phyloP scores from a whole-genome alignment of 352 stramenopile genomes.

The Peronospora tabacina region DNA sequence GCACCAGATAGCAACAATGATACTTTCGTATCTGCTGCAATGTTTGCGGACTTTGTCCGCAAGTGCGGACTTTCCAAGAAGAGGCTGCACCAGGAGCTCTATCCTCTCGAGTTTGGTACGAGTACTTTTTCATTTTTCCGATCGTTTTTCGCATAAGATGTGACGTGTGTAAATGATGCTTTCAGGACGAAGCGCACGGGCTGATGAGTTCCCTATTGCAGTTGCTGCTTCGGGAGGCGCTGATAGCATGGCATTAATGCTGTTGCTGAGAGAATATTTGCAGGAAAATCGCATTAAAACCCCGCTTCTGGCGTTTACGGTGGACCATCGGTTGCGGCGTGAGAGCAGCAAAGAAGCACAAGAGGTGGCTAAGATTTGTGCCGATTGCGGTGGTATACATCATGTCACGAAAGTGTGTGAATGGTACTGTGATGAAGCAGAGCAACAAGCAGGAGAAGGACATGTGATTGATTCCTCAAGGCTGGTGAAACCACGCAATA shows the following conservation, averaged over 20 bases:
- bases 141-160: slow-evolving; percentile 2
- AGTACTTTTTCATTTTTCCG: background rate
- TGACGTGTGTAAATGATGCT: slow-evolving; percentile 9
- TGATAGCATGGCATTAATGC: slow-evolving; percentile 76
- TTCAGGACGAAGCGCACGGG: slow-evolving; percentile 12
- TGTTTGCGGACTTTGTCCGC: slow-evolving; percentile 33
- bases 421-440: slow-evolving; percentile 28
- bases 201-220: slow-evolving; percentile 47
- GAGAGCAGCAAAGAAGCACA: slow-evolving; percentile 61
- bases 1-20: background rate
- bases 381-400: slow-evolving; percentile 32
- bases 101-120: slow-evolving; percentile 25
- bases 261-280: slow-evolving; percentile 64
- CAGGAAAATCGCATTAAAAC: slow-evolving; percentile 37
- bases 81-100: slow-evolving; percentile 33
- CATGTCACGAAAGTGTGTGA: slow-evolving; percentile 50
- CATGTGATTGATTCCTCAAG: background rate
- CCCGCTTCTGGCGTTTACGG: slow-evolving; percentile 67
- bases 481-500: slow-evolving; percentile 36
- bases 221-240: slow-evolving; percentile 69
- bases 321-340: slow-evolving; percentile 61
- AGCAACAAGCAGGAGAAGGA: slow-evolving; percentile 2
- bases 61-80: slow-evolving; percentile 36
- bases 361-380: slow-evolving; percentile 41
- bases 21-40: slow-evolving; percentile 22